Evolutionary conservation across 495 filamentous ascomycete genomes (phyloP).

Genomic region (Hypoxylon lenormandii): DNA sequence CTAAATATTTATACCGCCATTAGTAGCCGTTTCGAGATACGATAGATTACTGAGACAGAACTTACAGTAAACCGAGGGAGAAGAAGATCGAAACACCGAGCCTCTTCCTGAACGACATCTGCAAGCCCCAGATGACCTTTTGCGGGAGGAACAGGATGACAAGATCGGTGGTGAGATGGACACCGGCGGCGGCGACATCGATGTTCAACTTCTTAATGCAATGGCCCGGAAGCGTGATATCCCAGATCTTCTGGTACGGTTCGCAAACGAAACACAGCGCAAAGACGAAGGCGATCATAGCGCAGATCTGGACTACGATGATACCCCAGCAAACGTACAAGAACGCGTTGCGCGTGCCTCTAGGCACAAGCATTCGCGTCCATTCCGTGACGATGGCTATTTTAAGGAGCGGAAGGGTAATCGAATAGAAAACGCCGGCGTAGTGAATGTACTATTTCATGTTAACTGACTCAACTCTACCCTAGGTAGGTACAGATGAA

Average conservation of each 20-base stretch:
- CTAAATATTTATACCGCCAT: constrained; percentile 25
- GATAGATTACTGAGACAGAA: constrained; percentile 1
- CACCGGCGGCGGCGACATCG: constrained; percentile 36
- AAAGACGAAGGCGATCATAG: constrained; percentile 46
- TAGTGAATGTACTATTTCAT: constrained; percentile 28
- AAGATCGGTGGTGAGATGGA: constrained; percentile 54
- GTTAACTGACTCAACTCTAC: not conserved
- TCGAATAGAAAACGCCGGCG: constrained; percentile 38
- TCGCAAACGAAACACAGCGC: constrained; percentile 54
- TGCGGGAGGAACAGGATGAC: constrained; percentile 56
- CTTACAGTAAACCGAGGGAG: constrained; percentile 56
- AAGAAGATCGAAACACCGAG: constrained; percentile 55
- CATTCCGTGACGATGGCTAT: constrained; percentile 44
- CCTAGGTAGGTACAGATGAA: not conserved
- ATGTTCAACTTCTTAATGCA: constrained; percentile 42
- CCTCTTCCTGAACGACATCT: constrained; percentile 48
- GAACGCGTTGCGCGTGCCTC: constrained; percentile 43
- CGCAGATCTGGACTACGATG: constrained; percentile 42
- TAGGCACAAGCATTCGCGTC: constrained; percentile 42
- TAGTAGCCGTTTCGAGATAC: constrained; percentile 2
- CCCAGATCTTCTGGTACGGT: constrained; percentile 54
- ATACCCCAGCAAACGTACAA: constrained; percentile 49
- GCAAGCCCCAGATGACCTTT: constrained; percentile 53
- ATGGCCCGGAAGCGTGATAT: constrained; percentile 36
- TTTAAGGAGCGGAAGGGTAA: constrained; percentile 40